A percentile compares a stretch with the other conserved stretches of the same genome.
Conservation (phyloP, 345 rosid species). For the Rhodamnia argentea region DNA sequence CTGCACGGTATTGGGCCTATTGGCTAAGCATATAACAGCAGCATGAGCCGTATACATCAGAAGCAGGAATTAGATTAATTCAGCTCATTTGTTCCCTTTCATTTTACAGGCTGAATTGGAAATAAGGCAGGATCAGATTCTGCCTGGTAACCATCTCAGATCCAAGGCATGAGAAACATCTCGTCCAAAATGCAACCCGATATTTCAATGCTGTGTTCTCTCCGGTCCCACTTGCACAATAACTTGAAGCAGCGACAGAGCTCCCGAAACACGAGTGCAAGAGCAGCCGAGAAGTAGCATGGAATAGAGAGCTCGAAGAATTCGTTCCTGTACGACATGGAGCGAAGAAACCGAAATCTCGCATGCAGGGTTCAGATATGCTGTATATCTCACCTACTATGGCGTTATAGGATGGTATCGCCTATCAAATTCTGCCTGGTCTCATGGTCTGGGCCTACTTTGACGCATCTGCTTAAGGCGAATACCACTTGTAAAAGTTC, state of each 20-base stretch:
- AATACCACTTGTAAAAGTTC: background rate
- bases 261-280: background rate
- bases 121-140: background rate
- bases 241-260: background rate
- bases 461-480: background rate
- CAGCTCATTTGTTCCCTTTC: background rate
- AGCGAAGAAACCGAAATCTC: background rate
- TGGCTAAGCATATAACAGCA: background rate
- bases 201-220: background rate
- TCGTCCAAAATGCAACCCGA: background rate
- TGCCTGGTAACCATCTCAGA: background rate
- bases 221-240: background rate
- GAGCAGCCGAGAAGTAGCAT: background rate
- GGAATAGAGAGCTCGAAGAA: background rate
- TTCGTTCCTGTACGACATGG: background rate
- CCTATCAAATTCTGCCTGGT: background rate
- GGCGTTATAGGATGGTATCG: background rate
- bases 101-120: background rate
- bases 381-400: background rate
- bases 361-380: background rate
- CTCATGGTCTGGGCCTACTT: background rate
- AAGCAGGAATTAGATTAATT: background rate
- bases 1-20: background rate
- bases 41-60: background rate
- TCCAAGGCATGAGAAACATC: background rate